A percentile compares a stretch with the other conserved stretches of the same genome.
Conservation (phyloP, 176 grass and related monocot species). For the Hordeum marinum region DNA sequence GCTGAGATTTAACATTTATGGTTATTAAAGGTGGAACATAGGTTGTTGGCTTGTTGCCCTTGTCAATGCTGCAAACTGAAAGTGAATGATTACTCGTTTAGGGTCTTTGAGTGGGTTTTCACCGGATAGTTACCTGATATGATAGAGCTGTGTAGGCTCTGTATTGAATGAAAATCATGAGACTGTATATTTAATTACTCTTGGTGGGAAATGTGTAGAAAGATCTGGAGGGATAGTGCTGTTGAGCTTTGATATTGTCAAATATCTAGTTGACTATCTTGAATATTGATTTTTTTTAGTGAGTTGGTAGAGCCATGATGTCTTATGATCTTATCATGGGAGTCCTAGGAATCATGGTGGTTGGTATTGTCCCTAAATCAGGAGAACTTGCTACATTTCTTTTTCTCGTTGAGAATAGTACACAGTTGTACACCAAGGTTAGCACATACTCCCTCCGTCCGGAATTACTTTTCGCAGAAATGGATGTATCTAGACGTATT, state of each 20-base stretch:
- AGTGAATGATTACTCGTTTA: slow-evolving; percentile 12
- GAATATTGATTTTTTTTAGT: slow-evolving; percentile 9
- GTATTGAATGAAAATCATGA: neutral
- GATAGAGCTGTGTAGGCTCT: neutral
- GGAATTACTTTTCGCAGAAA: too few species aligned
- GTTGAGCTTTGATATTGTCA: neutral
- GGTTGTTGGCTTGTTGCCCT: neutral
- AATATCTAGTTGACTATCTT: slow-evolving; percentile 14
- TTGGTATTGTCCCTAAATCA: neutral
- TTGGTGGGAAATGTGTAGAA: slow-evolving; percentile 6
- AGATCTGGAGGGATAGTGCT: neutral
- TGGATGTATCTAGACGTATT: too few species aligned
- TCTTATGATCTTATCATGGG: neutral
- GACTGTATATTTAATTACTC: neutral
- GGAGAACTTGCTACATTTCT: slow-evolving; percentile 4
- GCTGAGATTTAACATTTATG: neutral
- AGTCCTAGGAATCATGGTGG: neutral
- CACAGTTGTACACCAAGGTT: neutral
- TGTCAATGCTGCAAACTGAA: neutral
- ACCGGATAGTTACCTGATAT: neutral
- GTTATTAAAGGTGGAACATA: neutral
- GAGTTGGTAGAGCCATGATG: neutral
- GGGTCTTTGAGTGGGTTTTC: neutral
- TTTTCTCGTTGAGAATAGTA: slow-evolving; percentile 6
- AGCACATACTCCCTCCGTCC: neutral